Evolutionary conservation across 805 yeast genomes (phyloP), one percentile per base, ranked within the genome.

Genomic region (Candida endomychidarum): DNA sequence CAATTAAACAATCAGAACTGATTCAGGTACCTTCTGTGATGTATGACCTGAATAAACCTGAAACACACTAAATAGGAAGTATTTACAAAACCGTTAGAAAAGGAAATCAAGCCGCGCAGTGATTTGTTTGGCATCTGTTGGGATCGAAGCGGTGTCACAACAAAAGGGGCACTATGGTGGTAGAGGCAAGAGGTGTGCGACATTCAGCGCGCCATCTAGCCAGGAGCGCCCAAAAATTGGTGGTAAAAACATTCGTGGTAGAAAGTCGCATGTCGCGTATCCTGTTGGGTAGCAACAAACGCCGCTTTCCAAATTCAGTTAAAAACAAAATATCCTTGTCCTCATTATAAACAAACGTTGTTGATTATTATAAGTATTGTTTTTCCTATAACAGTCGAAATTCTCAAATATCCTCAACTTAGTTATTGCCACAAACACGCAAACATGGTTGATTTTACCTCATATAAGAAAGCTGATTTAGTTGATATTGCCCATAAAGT

Each of bases 401-500:
- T 34, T 30, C 23, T 17, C 26, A 44, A 22, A 29, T 29, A 18
- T n/a, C 17, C 31, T 8, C 15, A 15, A 27, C 31, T 6, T 27
- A 30, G 4, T 19, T 27, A 11, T 14, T 10, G 4, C n/a, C 8
- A 24, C 8, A 12, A 6, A 7, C 5, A 4, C 21, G n/a, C 11
- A 7, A 15, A 29, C 4, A 66, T 67, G 73, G 57, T 67, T 33
- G 67, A 63, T 25, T 63, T 56, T 51, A 52, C 50, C 28, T 45
- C 54, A 30, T 63, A 51, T 47, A 69, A 63, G 48, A 69, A 69
- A 51, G 70, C 72, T 30, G 74, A 69, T 38, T 57, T 69, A 45
- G 54, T 61, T 48, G 52, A 49, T 30, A 64, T 60, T 27, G 61
- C 63, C 43, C 60, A 52, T 28, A 63, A 62, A 43, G 60, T 63